Conservation (phyloP, 306 rosid genomes). For the Lathyrus sativus region DNA sequence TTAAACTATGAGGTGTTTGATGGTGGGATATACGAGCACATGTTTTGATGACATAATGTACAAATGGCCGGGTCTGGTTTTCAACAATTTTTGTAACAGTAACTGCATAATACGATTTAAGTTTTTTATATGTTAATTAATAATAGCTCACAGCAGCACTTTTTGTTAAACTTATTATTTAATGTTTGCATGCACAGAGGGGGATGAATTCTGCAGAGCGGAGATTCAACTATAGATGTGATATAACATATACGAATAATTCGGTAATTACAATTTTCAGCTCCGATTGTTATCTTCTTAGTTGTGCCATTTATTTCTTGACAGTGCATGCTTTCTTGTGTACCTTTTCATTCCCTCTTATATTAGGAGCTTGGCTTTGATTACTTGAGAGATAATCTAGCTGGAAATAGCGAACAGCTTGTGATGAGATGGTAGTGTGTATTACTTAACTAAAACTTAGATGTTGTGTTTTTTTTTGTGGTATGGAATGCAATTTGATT, state of each 20-base stretch:
- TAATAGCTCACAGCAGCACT: conserved; percentile 15
- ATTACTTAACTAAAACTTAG: conserved; percentile 24
- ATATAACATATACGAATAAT: conserved; percentile 91
- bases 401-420: conserved; percentile 77
- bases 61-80: conserved; percentile 23
- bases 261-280: conserved; percentile 61
- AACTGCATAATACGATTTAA: conserved; percentile 17
- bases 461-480: conserved; percentile 22
- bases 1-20: conserved; percentile 3
- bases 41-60: conserved; percentile 15
- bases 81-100: not conserved
- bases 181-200: conserved; percentile 57
- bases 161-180: conserved; percentile 32
- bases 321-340: conserved; percentile 16
- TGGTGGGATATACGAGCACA: conserved; percentile 8
- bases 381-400: conserved; percentile 95
- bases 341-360: conserved; percentile 17
- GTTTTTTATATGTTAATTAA: conserved; percentile 15
- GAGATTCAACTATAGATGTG: conserved; percentile 78
- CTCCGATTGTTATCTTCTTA: conserved; percentile 32
- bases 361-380: conserved; percentile 96
- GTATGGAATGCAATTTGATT: conserved; percentile 27
- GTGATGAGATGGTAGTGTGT: conserved; percentile 91
- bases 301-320: conserved; percentile 30
- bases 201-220: conserved; percentile 74